Percentiles rank a stretch among this genome's conserved stretches.
Evolutionary conservation across 169 alveolate genomes (phyloP).

Genomic region (Plasmodium coatneyi): DNA sequence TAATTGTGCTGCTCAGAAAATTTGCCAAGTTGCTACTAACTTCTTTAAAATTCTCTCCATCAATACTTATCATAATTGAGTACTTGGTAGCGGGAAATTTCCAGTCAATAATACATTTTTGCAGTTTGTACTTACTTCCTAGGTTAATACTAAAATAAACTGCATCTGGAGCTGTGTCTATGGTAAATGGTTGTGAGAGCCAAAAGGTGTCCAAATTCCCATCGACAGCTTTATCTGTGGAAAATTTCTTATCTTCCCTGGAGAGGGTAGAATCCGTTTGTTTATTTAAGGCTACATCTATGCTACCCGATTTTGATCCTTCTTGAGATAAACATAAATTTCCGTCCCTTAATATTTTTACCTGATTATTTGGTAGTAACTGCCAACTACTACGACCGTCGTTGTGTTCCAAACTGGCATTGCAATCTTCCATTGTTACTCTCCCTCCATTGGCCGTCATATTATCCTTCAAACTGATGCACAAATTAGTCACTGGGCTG

Average conservation of each 20-base stretch:
- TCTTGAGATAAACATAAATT: conserved; percentile 89
- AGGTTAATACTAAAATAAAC: conserved; percentile 86
- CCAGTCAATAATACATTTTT: conserved; percentile 87
- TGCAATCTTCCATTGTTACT: conserved; percentile 66
- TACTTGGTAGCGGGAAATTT: conserved; percentile 89
- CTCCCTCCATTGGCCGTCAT: conserved; percentile 86
- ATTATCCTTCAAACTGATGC: conserved; percentile 85
- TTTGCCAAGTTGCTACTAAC: conserved; percentile 74
- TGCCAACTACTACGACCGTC: conserved; percentile 89
- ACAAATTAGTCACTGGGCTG: conserved; percentile 76
- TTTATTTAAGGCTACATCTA: conserved; percentile 87
- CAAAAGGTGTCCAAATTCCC: conserved; percentile 89
- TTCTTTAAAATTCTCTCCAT: conserved; percentile 78
- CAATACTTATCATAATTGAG: conserved; percentile 79
- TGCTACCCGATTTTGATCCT: conserved; percentile 89
- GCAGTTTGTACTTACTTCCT: conserved; percentile 85
- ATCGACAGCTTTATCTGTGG: conserved; percentile 87
- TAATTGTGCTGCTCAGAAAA: conserved; percentile 78
- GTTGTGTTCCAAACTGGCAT: conserved; percentile 69
- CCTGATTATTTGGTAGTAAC: conserved; percentile 89
- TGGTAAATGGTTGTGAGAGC: conserved; percentile 84
- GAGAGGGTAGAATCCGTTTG: conserved; percentile 84
- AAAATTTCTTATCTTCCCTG: conserved; percentile 78
- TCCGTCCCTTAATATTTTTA: conserved; percentile 90
- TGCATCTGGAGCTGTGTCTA: conserved; percentile 80